A percentile compares a stretch with the other conserved stretches of the same genome.
Evolutionary conservation across 1,139 yeast species (phyloP).

Genomic region (Taphrina wiesneri): DNA sequence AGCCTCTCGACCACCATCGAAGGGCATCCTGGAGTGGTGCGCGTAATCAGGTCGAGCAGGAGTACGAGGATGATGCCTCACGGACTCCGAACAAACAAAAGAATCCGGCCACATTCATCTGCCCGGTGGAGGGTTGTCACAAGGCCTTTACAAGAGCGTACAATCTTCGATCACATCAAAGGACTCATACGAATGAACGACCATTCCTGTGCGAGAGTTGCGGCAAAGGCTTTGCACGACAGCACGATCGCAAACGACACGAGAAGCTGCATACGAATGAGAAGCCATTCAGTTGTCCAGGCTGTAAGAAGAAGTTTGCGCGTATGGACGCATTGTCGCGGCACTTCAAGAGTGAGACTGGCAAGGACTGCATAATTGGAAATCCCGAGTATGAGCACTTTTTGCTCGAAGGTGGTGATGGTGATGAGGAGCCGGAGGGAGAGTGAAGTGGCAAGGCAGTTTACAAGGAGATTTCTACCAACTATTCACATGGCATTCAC

Average conservation of each 20-base stretch:
- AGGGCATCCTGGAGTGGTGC: constrained; percentile 22
- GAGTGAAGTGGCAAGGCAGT: background rate
- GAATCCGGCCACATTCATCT: constrained; percentile 76
- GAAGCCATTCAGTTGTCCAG: constrained; percentile 90
- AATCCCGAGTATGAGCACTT: constrained; percentile 29
- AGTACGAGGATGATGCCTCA: background rate
- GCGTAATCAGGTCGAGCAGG: constrained; percentile 8
- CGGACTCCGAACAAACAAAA: constrained; percentile 57
- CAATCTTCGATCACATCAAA: constrained; percentile 82
- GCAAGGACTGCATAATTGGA: constrained; percentile 67
- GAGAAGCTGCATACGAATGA: constrained; percentile 92
- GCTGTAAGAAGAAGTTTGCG: constrained; percentile 91
- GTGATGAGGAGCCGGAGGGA: background rate
- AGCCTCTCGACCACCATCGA: constrained; percentile 4
- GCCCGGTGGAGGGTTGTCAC: constrained; percentile 67
- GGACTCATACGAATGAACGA: constrained; percentile 92
- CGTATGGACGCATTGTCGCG: constrained; percentile 93
- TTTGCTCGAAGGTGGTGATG: constrained; percentile 1
- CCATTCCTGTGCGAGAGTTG: constrained; percentile 86
- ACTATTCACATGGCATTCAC: too few relatives aligned
- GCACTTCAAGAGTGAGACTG: constrained; percentile 93
- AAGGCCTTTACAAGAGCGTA: constrained; percentile 89
- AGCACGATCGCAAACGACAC: constrained; percentile 90
- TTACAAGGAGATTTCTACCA: too few relatives aligned
- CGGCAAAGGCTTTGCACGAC: constrained; percentile 93